Conservation (phyloP, 2,329 filamentous ascomycete genomes). For the Onygenales sp. region DNA sequence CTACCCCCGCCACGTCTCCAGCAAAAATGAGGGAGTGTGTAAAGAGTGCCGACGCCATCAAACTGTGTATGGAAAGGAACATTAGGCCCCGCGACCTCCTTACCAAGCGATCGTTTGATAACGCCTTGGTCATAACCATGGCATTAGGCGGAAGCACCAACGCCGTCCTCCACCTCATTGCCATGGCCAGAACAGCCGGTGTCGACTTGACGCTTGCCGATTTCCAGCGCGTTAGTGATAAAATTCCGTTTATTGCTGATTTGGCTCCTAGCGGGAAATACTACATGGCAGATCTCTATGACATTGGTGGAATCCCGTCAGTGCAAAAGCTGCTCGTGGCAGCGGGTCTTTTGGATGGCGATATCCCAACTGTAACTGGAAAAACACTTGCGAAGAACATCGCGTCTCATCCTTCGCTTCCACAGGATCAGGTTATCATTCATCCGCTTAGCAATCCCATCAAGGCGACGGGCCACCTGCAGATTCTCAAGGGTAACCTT, state of each 20-base stretch:
- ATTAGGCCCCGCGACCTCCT: slow-evolving; percentile 73
- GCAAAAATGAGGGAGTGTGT: slow-evolving; percentile 82
- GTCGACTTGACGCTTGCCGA: slow-evolving; percentile 72
- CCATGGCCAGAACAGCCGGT: slow-evolving; percentile 79
- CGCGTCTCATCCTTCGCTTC: slow-evolving; percentile 63
- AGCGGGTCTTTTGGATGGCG: slow-evolving; percentile 64
- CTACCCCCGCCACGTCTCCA: slow-evolving; percentile 68
- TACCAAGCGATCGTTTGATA: slow-evolving; percentile 73
- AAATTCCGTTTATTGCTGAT: slow-evolving; percentile 78
- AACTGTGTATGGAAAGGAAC: slow-evolving; percentile 68
- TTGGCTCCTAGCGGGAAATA: slow-evolving; percentile 75
- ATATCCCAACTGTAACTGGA: slow-evolving; percentile 72
- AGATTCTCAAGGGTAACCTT: slow-evolving; percentile 78
- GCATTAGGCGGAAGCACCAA: slow-evolving; percentile 85
- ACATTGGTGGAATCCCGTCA: slow-evolving; percentile 73
- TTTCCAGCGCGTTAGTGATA: slow-evolving; percentile 69
- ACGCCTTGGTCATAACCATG: slow-evolving; percentile 84
- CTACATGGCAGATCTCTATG: slow-evolving; percentile 80
- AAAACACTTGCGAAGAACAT: slow-evolving; percentile 77
- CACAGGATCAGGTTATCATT: slow-evolving; percentile 74
- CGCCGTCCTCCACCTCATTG: slow-evolving; percentile 77
- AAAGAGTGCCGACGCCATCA: slow-evolving; percentile 69
- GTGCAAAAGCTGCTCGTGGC: slow-evolving; percentile 81
- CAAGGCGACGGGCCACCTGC: slow-evolving; percentile 77
- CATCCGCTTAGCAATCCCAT: slow-evolving; percentile 71